phyloP scores from a whole-genome alignment of 352 stramenopile species.

The Pythium dissimile region DNA sequence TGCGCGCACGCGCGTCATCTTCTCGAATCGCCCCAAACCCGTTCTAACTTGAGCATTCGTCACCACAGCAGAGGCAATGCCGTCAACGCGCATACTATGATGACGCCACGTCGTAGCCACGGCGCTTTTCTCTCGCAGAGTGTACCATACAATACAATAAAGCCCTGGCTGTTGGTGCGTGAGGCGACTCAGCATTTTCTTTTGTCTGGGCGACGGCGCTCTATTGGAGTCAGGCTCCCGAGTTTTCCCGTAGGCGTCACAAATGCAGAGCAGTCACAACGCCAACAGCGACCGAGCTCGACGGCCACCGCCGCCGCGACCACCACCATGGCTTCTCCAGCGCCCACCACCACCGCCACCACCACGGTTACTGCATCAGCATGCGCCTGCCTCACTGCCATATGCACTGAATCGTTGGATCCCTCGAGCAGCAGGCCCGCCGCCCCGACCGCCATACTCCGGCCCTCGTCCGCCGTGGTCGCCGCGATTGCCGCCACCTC shows the following conservation, averaged over 20 bases:
- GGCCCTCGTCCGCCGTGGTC: neutral
- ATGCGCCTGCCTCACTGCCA: too few relatives aligned
- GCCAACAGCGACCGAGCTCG: neutral
- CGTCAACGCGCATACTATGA: too few relatives aligned
- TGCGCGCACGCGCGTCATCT: slow-evolving; percentile 71
- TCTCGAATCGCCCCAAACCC: slow-evolving; percentile 71
- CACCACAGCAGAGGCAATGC: too few relatives aligned
- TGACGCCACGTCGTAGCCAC: neutral
- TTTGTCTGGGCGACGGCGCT: neutral
- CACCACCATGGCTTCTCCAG: neutral
- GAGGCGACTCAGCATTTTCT: neutral
- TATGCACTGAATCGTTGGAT: too few relatives aligned
- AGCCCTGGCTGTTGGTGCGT: too few relatives aligned
- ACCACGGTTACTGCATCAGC: too few relatives aligned
- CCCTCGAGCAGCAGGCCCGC: neutral
- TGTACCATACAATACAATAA: neutral
- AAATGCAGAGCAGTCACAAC: too few relatives aligned
- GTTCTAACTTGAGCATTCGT: slow-evolving; percentile 43
- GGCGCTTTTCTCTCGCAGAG: too few relatives aligned
- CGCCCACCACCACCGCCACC: neutral
- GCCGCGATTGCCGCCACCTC: neutral
- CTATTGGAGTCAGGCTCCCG: neutral
- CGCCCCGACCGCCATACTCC: neutral
- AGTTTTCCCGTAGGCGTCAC: too few relatives aligned
- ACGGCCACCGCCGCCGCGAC: neutral